Evolutionary conservation across 2,329 filamentous ascomycete species (phyloP).

Genomic region (Hansfordia pulvinata): DNA sequence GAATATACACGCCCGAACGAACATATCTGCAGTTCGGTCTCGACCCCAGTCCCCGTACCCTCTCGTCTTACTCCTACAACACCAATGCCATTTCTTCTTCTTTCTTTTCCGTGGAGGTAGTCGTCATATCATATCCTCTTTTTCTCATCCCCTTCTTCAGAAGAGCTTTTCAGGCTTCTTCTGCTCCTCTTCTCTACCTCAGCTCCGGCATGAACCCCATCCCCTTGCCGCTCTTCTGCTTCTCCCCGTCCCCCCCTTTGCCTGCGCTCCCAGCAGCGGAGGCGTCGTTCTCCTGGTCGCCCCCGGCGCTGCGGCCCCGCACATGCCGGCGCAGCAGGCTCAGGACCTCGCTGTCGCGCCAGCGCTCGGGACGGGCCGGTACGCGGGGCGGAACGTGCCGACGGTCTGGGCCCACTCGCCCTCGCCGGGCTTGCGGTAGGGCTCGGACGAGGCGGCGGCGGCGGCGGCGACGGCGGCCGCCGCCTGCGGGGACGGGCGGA

Average conservation of each 20-base stretch:
- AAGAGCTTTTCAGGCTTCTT: no score
- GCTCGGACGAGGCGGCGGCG: conserved; percentile 17
- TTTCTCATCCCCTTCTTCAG: no score
- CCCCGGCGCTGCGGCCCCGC: conserved; percentile 42
- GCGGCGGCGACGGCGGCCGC: no score
- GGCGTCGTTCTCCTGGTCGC: conserved; percentile 19
- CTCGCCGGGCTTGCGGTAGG: conserved; percentile 19
- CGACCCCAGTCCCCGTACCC: no score
- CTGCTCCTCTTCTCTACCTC: conserved; percentile 19
- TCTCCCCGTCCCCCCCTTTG: conserved; percentile 14
- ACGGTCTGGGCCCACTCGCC: conserved; percentile 97
- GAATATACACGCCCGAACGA: no score
- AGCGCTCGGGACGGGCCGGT: conserved; percentile 74
- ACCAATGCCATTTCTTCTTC: no score
- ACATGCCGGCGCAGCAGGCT: conserved; percentile 70
- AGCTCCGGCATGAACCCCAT: conserved; percentile 46
- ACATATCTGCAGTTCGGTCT: no score
- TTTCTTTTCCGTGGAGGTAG: no score
- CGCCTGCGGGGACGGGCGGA: no score
- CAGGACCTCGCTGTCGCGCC: conserved; percentile 74
- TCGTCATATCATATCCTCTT: no score
- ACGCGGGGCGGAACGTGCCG: conserved; percentile 86
- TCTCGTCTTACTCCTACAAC: no score
- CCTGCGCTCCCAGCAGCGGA: conserved; percentile 19
- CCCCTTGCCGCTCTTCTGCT: no score